A percentile compares a stretch with the other conserved stretches of the same genome.
These are phyloP conservation scores for Forsythia viridissima DNA, from an alignment of 257 asterid species.

Conservation along the genomic window DNA sequence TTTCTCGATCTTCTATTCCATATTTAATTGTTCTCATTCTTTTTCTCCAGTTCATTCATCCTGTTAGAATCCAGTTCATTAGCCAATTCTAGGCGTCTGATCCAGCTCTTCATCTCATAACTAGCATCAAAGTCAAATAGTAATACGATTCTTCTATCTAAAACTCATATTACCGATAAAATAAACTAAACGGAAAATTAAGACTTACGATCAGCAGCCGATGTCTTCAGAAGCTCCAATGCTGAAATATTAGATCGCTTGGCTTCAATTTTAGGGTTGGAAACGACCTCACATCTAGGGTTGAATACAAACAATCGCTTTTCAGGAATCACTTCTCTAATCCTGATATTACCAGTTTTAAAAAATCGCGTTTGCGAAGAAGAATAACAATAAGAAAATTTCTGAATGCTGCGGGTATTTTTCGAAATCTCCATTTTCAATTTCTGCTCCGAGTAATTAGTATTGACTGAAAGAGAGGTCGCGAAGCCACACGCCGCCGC, in stretches of 20 bases:
- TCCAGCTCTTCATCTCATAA: conserved; percentile 7
- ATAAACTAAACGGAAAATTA: neutral
- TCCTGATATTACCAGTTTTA: conserved; percentile 27
- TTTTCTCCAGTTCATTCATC: neutral
- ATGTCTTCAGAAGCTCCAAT: conserved; percentile 72
- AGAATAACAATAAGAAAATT: conserved; percentile 30
- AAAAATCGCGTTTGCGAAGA: conserved; percentile 27
- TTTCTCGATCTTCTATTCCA: neutral
- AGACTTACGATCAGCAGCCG: conserved; percentile 75
- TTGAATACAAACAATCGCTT: conserved; percentile 33
- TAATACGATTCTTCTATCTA: neutral
- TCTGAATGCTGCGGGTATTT: conserved; percentile 21
- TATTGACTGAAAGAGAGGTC: conserved; percentile 20
- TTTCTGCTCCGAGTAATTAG: conserved; percentile 4
- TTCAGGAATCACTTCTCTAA: conserved; percentile 19
- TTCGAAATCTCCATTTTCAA: conserved; percentile 24
- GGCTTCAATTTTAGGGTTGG: conserved; percentile 37
- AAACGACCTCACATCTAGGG: conserved; percentile 50
- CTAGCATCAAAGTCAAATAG: neutral
- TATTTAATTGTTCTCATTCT: neutral
- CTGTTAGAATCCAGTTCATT: neutral
- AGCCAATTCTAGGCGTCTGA: neutral
- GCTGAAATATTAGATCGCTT: conserved; percentile 63
- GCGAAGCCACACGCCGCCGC: conserved; percentile 51
- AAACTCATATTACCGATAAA: neutral